Evolutionary conservation across 176 grass and related monocot genomes (phyloP).

Genomic region (Eragrostis nindensis): DNA sequence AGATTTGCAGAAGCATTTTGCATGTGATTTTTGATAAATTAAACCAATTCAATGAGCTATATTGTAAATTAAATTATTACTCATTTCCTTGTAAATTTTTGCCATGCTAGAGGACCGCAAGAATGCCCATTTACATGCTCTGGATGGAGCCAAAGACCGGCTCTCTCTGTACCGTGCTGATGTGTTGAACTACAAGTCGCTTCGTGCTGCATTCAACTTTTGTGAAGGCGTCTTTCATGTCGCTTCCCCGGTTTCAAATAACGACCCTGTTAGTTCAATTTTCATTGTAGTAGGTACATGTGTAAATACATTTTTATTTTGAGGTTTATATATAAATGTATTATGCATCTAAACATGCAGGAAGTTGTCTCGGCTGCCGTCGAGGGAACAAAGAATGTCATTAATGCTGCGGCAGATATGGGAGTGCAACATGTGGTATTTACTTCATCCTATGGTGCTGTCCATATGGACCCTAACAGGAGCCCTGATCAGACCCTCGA

Average conservation of each 20-base stretch:
- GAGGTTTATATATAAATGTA: not conserved
- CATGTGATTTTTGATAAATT: too few relatives aligned
- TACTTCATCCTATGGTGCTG: slow-evolving; percentile 33
- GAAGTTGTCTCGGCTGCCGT: not conserved
- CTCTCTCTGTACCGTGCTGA: slow-evolving; percentile 51
- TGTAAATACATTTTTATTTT: not conserved
- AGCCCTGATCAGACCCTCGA: slow-evolving; percentile 30
- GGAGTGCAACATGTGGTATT: slow-evolving; percentile 26
- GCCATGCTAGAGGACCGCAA: slow-evolving; percentile 46
- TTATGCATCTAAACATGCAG: not conserved
- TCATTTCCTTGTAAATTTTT: not conserved
- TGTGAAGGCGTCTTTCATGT: slow-evolving; percentile 68
- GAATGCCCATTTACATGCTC: slow-evolving; percentile 47
- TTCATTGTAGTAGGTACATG: not conserved
- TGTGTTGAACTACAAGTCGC: slow-evolving; percentile 43
- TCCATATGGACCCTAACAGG: slow-evolving; percentile 33
- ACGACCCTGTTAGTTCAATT: not conserved
- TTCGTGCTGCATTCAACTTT: slow-evolving; percentile 26
- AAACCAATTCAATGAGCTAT: too few relatives aligned
- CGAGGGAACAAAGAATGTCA: slow-evolving; percentile 17
- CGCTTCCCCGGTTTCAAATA: slow-evolving; percentile 40
- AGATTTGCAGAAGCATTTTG: too few relatives aligned
- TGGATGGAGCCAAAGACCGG: slow-evolving; percentile 45
- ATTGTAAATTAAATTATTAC: too few relatives aligned
- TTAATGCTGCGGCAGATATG: slow-evolving; percentile 23